Conservation (phyloP, 169 alveolate species). For the Cryptosporidium ubiquitum region DNA sequence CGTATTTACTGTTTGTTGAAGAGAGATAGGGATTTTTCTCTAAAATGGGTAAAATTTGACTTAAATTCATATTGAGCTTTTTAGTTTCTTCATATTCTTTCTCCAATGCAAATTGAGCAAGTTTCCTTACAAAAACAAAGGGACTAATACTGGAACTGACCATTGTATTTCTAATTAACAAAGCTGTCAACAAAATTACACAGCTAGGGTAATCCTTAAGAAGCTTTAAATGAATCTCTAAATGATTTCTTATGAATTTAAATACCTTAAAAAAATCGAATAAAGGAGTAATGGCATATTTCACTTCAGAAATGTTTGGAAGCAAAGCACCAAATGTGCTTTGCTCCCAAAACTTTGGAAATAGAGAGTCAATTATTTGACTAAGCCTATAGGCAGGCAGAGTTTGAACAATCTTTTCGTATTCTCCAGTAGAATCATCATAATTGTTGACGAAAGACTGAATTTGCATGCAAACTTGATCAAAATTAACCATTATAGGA, state of each 20-base stretch:
- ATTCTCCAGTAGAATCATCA: neutral
- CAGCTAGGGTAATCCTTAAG: slow-evolving; percentile 18
- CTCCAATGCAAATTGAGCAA: slow-evolving; percentile 24
- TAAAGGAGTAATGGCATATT: slow-evolving; percentile 16
- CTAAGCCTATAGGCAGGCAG: slow-evolving; percentile 16
- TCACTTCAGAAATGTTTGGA: slow-evolving; percentile 17
- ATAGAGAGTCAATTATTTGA: neutral
- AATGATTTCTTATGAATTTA: neutral
- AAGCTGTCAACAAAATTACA: neutral
- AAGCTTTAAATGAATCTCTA: slow-evolving; percentile 11
- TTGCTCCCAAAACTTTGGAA: slow-evolving; percentile 32
- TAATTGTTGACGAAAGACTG: neutral
- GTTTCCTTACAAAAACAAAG: neutral
- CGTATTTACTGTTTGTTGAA: neutral
- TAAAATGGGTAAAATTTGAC: neutral
- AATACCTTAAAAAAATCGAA: slow-evolving; percentile 7
- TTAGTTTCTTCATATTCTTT: neutral
- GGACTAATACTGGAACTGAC: slow-evolving; percentile 14
- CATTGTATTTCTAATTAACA: slow-evolving; percentile 5
- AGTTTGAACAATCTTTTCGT: slow-evolving; percentile 12
- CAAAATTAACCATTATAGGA: neutral
- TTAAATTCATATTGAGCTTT: neutral
- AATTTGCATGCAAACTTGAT: neutral
- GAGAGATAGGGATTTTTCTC: neutral
- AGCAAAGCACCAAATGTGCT: slow-evolving; percentile 26